phyloP scores from a whole-genome alignment of 1,284 basidiomycete species.

The Cutaneotrichosporon sp. region DNA sequence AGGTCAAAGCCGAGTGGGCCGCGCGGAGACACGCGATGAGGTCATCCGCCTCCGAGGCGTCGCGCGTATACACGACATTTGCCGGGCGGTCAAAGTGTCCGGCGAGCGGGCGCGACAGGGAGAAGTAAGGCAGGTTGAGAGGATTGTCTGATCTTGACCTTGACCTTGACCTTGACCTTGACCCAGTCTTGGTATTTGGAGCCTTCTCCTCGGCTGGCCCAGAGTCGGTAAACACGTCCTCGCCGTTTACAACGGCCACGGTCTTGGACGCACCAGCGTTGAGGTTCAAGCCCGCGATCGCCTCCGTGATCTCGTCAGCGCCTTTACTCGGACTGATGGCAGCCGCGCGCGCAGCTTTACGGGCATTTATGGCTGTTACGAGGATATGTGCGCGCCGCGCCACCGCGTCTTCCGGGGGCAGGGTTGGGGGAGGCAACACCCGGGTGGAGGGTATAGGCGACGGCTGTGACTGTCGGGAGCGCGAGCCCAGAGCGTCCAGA shows the following conservation, averaged over 20 bases:
- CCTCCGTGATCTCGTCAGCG: not conserved
- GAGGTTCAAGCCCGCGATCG: not conserved
- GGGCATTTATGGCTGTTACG: not conserved
- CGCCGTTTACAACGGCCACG: not conserved
- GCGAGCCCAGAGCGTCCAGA: no score
- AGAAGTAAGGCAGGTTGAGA: slow-evolving; percentile 23
- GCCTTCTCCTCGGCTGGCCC: not conserved
- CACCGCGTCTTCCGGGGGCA: not conserved
- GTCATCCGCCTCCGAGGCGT: slow-evolving; percentile 37
- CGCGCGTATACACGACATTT: slow-evolving; percentile 39
- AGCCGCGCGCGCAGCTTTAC: not conserved
- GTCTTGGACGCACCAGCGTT: not conserved
- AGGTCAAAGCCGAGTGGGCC: slow-evolving; percentile 47
- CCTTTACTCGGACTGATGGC: not conserved
- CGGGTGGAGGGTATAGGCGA: not conserved
- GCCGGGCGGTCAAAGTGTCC: slow-evolving; percentile 20
- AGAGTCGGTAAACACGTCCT: not conserved
- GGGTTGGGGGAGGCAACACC: not conserved
- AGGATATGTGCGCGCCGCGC: not conserved
- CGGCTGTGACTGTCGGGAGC: not conserved
- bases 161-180: no score
- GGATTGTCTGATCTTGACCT: not conserved
- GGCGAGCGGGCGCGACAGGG: slow-evolving; percentile 17
- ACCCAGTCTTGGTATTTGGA: no score
- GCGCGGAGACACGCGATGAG: slow-evolving; percentile 37